A percentile compares a stretch with the other conserved stretches of the same genome.
Evolutionary conservation across 1,284 basidiomycete species (phyloP).

Genomic region (Fistulina hepatica): DNA sequence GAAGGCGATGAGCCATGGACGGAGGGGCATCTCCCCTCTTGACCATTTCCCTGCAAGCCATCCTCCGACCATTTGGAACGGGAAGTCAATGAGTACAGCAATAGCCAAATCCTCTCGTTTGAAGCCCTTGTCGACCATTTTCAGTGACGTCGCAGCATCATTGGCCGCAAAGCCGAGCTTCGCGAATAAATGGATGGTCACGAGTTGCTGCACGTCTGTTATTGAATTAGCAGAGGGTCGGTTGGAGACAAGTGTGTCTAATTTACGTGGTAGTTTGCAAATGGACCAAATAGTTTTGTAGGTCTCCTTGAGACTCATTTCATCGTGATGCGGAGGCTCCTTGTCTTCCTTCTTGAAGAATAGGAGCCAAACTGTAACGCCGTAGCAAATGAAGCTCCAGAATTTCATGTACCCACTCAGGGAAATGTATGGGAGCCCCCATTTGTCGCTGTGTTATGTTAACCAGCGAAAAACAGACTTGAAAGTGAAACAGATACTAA

Average conservation of each 20-base stretch:
- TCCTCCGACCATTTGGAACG: conserved; percentile 92
- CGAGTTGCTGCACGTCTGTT: conserved; percentile 83
- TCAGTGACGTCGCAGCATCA: conserved; percentile 86
- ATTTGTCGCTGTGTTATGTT: conserved; percentile 46
- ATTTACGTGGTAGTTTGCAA: conserved; percentile 78
- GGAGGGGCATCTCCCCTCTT: conserved; percentile 60
- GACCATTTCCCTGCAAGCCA: conserved; percentile 96
- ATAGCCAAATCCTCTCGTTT: conserved; percentile 92
- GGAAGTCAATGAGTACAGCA: conserved; percentile 94
- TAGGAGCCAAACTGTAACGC: conserved; percentile 80
- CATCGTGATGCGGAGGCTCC: conserved; percentile 59
- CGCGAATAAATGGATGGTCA: conserved; percentile 81
- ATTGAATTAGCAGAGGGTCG: not conserved
- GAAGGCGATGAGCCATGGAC: conserved; percentile 88
- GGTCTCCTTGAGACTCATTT: conserved; percentile 85
- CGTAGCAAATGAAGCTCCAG: conserved; percentile 74
- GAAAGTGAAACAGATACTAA: conserved; percentile 29
- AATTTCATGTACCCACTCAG: conserved; percentile 81
- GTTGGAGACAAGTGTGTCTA: conserved; percentile 1
- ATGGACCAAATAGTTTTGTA: conserved; percentile 96
- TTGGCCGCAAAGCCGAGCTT: conserved; percentile 96
- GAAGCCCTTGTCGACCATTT: conserved; percentile 95
- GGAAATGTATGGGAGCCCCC: conserved; percentile 78
- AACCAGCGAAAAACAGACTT: conserved; percentile 7
- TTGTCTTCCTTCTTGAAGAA: conserved; percentile 84